phyloP scores from a whole-genome alignment of 345 rosid species.

The Barbarea vulgaris region DNA sequence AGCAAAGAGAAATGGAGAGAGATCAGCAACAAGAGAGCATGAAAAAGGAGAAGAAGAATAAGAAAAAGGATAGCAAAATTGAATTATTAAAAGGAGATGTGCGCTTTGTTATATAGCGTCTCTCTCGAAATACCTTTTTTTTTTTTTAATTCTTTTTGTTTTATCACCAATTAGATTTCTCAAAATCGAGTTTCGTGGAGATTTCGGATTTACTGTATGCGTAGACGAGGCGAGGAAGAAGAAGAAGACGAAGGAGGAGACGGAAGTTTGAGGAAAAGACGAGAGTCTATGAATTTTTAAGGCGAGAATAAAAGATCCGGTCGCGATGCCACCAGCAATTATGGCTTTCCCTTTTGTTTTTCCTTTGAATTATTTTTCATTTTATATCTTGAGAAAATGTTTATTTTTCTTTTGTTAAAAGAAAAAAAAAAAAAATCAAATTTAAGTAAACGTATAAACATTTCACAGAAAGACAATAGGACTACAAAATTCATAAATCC shows the following conservation, averaged over 20 bases:
- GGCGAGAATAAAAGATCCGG: constrained; percentile 19
- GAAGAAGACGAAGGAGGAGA: constrained; percentile 13
- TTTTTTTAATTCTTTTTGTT: background rate
- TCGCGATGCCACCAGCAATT: background rate
- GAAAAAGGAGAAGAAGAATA: background rate
- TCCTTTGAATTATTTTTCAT: background rate
- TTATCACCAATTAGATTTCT: constrained; percentile 1
- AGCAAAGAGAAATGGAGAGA: background rate
- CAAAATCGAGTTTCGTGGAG: background rate
- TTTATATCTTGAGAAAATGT: background rate
- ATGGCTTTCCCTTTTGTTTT: constrained; percentile 3
- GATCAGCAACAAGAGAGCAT: constrained; percentile 14
- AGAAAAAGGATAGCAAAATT: background rate
- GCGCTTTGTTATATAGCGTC: constrained; percentile 22
- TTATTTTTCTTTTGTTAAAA: too few relatives aligned
- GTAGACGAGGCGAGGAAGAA: constrained; percentile 24
- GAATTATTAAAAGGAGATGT: constrained; percentile 27
- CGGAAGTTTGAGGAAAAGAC: constrained; percentile 14
- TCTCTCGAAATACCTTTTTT: background rate
- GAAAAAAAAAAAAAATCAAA: too few relatives aligned
- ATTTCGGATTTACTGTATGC: constrained; percentile 13
- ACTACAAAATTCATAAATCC: background rate
- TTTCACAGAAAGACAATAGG: background rate
- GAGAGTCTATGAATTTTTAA: background rate
- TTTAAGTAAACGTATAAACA: background rate